phyloP scores from a whole-genome alignment of 78 protist species.

The Dictyostelium citrinum region DNA sequence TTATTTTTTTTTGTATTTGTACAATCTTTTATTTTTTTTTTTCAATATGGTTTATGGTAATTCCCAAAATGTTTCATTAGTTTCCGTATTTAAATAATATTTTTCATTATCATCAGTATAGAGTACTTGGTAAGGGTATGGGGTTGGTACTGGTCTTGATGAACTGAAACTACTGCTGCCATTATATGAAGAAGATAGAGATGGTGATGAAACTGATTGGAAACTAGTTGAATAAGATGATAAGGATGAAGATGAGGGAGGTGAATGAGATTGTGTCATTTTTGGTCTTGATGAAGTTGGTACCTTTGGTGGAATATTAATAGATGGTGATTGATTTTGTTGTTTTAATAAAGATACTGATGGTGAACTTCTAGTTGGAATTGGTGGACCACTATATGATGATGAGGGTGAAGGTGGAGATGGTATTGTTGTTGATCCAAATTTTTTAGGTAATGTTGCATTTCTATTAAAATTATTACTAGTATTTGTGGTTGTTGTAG shows the following conservation, averaged over 20 bases:
- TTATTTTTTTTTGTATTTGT: not conserved
- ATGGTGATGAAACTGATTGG: not conserved
- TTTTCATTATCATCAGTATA: not conserved
- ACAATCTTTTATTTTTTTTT: not conserved
- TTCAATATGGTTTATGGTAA: not conserved
- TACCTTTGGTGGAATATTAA: not conserved
- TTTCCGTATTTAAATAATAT: not conserved
- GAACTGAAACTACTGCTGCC: not conserved
- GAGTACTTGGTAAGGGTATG: not conserved
- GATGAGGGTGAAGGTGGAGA: not conserved
- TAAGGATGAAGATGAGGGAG: not conserved
- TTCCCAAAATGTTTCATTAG: not conserved
- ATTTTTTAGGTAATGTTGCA: not conserved
- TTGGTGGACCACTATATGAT: not conserved
- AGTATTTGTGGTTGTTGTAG: not conserved
- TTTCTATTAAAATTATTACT: not conserved
- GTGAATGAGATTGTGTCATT: not conserved
- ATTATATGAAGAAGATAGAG: not conserved
- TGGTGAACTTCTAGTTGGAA: not conserved
- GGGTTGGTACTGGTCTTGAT: not conserved
- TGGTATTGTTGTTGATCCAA: not conserved
- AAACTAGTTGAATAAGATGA: not conserved
- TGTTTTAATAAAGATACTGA: not conserved
- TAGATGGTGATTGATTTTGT: not conserved
- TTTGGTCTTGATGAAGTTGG: slow-evolving; percentile 4